phyloP scores from a whole-genome alignment of 306 rosid genomes.

The Myrica gale region DNA sequence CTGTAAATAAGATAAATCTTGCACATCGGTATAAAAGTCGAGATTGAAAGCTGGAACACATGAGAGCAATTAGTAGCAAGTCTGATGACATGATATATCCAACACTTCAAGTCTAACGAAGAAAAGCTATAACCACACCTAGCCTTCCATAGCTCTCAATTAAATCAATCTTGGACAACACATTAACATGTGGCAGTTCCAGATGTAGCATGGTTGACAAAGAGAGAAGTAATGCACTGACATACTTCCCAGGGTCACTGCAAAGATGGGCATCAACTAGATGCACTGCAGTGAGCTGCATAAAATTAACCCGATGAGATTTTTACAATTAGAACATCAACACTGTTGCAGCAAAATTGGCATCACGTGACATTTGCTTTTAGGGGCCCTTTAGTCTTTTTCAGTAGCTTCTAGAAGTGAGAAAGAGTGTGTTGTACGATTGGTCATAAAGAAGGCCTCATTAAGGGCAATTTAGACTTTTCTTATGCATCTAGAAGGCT shows the following conservation, averaged over 20 bases:
- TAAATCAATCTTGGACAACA: constrained; percentile 88
- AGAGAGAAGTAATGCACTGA: constrained; percentile 83
- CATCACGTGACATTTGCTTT: no score
- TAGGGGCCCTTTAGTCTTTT: no score
- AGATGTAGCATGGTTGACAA: constrained; percentile 86
- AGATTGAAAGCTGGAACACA: constrained; percentile 77
- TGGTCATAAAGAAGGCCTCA: no score
- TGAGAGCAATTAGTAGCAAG: constrained; percentile 21
- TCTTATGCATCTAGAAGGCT: no score
- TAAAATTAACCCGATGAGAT: constrained; percentile 37
- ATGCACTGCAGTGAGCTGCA: constrained; percentile 93
- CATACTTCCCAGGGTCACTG: constrained; percentile 93
- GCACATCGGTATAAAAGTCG: constrained; percentile 88
- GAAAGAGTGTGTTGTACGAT: no score
- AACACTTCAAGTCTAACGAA: constrained; percentile 15
- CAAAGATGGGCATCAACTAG: constrained; percentile 95
- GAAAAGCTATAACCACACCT: constrained; percentile 45
- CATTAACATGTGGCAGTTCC: constrained; percentile 88
- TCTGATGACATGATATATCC: constrained; percentile 3
- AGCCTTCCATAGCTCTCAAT: constrained; percentile 89
- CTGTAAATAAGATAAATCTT: constrained; percentile 86
- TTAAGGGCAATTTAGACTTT: no score
- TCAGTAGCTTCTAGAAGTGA: no score
- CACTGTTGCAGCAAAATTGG: not conserved
- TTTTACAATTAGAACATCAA: constrained; percentile 13